Evolutionary conservation across 2,329 filamentous ascomycete genomes (phyloP), one percentile per base, ranked within the genome.

Genomic region (Fusarium musae): DNA sequence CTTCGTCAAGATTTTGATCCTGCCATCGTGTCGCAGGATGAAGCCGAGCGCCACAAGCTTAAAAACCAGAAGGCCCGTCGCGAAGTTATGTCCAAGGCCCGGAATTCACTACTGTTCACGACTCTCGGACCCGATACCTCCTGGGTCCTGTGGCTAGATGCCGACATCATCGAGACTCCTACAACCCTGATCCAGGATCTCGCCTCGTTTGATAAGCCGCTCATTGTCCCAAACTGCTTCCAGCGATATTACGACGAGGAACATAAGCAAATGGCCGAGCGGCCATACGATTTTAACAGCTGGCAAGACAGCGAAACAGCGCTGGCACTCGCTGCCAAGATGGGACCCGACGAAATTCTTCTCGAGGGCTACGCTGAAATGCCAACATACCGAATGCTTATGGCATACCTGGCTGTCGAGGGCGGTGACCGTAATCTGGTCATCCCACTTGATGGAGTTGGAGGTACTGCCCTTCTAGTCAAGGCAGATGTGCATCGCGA

Each of bases 401-500:
- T 99, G 96, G 94, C 94, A 16, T 93, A 94, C 82, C 89, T 97
- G 88, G 86, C 86, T 17, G 86, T 86, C 10, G 86, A 88, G 0
- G 85, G 85, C 61, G 88, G 88, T 21, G 88, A 93, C 75, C 81
- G 83, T 46, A 85, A 89, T 56, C 83, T 87, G 40, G 90, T 93
- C 79, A 89, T 98, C 58, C 87, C 91, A 47, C 87, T 99, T 13
- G 96, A 99, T 80, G 96, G 96, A 56, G 96, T 99, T 7, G 96
- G 96, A 62, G 96, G 96, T 40, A 97, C 96, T 2, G 93, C 95
- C 4, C 85, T 99, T 72, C 85, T 99, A 78, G 96, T 99, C 68
- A 98, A 97, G 85, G 96, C 95, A 4, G 95, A 98, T 67, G 96
- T 99, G 30, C 96, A 99, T 81, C 91, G 96, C 32, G 96, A 99